Evolutionary conservation across 768 basidiomycete species (phyloP).

Genomic region (Gautieria morchelliformis): DNA sequence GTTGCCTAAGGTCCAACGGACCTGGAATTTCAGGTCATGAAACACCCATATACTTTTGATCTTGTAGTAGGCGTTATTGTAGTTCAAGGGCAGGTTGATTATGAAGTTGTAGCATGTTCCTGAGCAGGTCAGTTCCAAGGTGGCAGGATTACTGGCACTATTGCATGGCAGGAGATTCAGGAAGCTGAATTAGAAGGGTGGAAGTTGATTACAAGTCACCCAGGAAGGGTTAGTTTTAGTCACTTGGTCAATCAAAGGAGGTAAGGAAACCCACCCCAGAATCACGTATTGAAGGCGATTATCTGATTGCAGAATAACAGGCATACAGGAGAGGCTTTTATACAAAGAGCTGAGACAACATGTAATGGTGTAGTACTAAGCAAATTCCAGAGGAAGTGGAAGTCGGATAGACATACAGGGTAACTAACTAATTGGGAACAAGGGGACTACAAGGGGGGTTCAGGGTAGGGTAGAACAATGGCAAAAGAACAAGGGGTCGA

Average conservation of each 20-base stretch:
- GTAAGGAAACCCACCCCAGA: conserved; percentile 36
- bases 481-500: too few species aligned
- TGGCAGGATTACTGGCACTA: conserved; percentile 40
- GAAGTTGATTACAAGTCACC: conserved; percentile 1
- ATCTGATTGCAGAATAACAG: too few species aligned
- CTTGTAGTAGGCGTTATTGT: conserved; percentile 65
- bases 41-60: conserved; percentile 49
- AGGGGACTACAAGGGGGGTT: too few species aligned
- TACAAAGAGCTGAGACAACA: too few species aligned
- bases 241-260: not conserved
- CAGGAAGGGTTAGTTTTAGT: conserved; percentile 6
- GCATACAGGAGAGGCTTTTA: too few species aligned
- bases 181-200: not conserved
- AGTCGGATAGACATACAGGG: too few species aligned
- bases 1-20: too few species aligned
- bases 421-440: too few species aligned
- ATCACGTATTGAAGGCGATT: too few species aligned
- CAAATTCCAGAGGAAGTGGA: too few species aligned
- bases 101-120: conserved; percentile 68
- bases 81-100: conserved; percentile 48
- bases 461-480: too few species aligned
- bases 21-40: conserved; percentile 4
- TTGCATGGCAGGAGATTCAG: not conserved
- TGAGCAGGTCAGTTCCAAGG: conserved; percentile 52
- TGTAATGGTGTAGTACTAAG: too few species aligned